phyloP scores from a whole-genome alignment of 2,329 filamentous ascomycete species.

The Coniochaeta sp. region DNA sequence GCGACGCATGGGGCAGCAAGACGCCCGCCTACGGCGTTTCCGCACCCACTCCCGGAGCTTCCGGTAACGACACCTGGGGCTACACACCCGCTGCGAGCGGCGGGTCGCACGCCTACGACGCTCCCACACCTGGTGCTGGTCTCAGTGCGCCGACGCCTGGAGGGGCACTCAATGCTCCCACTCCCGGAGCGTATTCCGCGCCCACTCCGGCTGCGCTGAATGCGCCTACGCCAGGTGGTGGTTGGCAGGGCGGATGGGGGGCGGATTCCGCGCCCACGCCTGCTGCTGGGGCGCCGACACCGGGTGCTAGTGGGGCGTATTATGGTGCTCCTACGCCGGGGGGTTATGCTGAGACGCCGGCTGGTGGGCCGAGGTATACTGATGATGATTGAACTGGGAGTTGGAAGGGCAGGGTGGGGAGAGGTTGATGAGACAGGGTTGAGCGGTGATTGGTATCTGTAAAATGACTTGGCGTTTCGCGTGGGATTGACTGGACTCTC shows the following conservation, averaged over 20 bases:
- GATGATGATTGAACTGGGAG: slow-evolving; percentile 37
- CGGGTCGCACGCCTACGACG: slow-evolving; percentile 53
- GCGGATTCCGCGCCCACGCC: slow-evolving; percentile 61
- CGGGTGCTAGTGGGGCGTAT: slow-evolving; percentile 55
- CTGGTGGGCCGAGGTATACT: slow-evolving; percentile 47
- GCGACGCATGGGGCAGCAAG: slow-evolving; percentile 65
- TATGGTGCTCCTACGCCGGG: slow-evolving; percentile 60
- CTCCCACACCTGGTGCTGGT: slow-evolving; percentile 56
- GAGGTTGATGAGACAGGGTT: background rate
- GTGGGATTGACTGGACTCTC: background rate
- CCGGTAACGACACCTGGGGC: slow-evolving; percentile 53
- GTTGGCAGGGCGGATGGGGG: slow-evolving; percentile 53
- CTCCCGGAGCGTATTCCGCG: slow-evolving; percentile 59
- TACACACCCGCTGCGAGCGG: slow-evolving; percentile 46
- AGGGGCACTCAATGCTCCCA: slow-evolving; percentile 60
- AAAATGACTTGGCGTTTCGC: background rate
- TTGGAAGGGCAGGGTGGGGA: background rate
- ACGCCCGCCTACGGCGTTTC: slow-evolving; percentile 66
- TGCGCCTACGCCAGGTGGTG: slow-evolving; percentile 64
- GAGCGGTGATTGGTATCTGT: background rate
- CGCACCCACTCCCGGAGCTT: slow-evolving; percentile 51
- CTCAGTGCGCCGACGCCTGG: slow-evolving; percentile 56
- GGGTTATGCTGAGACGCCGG: slow-evolving; percentile 56
- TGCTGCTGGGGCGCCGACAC: slow-evolving; percentile 60
- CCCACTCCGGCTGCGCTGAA: slow-evolving; percentile 54